Conservation (phyloP, 352 stramenopile genomes). For the Phytophthora rubi region DNA sequence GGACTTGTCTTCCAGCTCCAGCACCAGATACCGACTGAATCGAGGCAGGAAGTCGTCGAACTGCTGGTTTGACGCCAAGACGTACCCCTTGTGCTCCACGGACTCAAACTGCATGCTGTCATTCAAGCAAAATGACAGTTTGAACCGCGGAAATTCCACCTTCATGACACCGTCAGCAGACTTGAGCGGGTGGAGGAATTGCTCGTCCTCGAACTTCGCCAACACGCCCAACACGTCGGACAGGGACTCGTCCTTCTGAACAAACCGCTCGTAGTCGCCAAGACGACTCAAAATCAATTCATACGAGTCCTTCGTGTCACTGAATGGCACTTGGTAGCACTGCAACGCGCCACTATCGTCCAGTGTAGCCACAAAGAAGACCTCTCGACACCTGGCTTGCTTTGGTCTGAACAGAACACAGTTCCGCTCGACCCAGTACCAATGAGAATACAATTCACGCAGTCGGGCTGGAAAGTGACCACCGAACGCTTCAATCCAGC, state of each 20-base stretch:
- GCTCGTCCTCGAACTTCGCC: constrained; percentile 48
- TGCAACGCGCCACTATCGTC: constrained; percentile 8
- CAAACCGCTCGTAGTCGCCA: constrained; percentile 33
- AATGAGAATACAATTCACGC: constrained; percentile 45
- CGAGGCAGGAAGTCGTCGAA: constrained; percentile 45
- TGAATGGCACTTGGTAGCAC: constrained; percentile 44
- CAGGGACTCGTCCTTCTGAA: constrained; percentile 19
- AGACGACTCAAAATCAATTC: constrained; percentile 18
- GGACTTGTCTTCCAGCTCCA: constrained; percentile 19
- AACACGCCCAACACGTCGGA: constrained; percentile 22
- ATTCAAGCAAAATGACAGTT: constrained; percentile 44
- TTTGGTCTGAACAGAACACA: constrained; percentile 49
- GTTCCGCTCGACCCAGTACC: constrained; percentile 54
- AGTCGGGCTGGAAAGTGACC: constrained; percentile 35
- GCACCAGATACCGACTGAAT: constrained; percentile 49
- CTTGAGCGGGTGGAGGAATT: constrained; percentile 44
- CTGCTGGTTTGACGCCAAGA: constrained; percentile 43
- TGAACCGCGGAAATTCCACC: constrained; percentile 53
- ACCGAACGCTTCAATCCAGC: constrained; percentile 38
- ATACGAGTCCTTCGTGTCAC: constrained; percentile 25
- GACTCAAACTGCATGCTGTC: constrained; percentile 31
- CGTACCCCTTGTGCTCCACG: constrained; percentile 47
- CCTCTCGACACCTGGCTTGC: constrained; percentile 15
- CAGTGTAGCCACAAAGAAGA: constrained; percentile 34
- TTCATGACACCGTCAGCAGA: constrained; percentile 26